Evolutionary conservation across 208 protist genomes (phyloP).

Genomic region (Trypanosoma rangeli): DNA sequence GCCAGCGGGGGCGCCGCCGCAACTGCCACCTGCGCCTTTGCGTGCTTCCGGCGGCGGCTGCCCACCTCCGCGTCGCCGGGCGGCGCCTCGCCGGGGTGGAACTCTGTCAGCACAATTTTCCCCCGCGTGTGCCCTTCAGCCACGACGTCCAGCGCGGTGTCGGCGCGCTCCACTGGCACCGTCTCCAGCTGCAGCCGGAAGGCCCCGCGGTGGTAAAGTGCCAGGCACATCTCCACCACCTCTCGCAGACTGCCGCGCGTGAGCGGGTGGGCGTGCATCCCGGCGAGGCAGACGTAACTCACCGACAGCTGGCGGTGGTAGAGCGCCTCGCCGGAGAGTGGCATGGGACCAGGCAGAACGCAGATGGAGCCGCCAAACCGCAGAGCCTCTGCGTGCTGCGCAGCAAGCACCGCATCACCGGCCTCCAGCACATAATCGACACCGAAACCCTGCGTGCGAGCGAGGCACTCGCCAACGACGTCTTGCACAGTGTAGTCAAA

Average conservation of each 20-base stretch:
- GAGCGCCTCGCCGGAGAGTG: conserved; percentile 29
- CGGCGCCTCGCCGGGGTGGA: conserved; percentile 43
- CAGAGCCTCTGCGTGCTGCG: conserved; percentile 43
- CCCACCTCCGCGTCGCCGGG: conserved; percentile 26
- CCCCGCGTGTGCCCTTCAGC: conserved; percentile 49
- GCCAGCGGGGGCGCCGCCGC: not conserved
- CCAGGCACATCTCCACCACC: conserved; percentile 36
- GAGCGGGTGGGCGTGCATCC: conserved; percentile 34
- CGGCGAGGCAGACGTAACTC: conserved; percentile 60
- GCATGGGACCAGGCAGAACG: conserved; percentile 43
- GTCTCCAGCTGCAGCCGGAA: conserved; percentile 50
- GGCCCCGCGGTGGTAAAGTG: conserved; percentile 51
- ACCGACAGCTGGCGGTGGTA: conserved; percentile 62
- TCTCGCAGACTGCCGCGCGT: conserved; percentile 43
- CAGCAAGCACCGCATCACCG: conserved; percentile 35
- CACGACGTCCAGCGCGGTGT: conserved; percentile 45
- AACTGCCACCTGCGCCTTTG: conserved; percentile 1
- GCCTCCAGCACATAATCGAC: conserved; percentile 84
- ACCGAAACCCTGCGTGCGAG: conserved; percentile 55
- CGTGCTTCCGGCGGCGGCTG: conserved; percentile 24
- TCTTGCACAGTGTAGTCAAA: conserved; percentile 67
- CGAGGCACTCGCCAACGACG: conserved; percentile 52
- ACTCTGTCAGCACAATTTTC: conserved; percentile 66
- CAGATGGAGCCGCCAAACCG: conserved; percentile 74
- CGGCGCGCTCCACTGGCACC: conserved; percentile 45